phyloP scores from a whole-genome alignment of 2,329 filamentous ascomycete genomes.

The Kalaharituber pfeilii region DNA sequence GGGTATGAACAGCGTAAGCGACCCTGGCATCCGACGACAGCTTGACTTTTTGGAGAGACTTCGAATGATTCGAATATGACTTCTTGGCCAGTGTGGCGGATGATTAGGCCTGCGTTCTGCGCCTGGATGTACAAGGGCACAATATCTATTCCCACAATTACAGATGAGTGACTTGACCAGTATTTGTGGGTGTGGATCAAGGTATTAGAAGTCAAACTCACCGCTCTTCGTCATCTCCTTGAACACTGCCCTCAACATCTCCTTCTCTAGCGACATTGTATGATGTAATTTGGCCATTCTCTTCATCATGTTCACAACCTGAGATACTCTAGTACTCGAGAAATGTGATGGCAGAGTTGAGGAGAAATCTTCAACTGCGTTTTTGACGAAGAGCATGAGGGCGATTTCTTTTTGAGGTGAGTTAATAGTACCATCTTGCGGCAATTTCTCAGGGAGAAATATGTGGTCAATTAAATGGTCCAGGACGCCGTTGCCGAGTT shows the following conservation, averaged over 20 bases:
- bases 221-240: background rate
- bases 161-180: background rate
- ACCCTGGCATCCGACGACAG: slow-evolving; percentile 27
- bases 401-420: background rate
- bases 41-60: slow-evolving; percentile 28
- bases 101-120: slow-evolving; percentile 34
- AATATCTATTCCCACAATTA: slow-evolving; percentile 17
- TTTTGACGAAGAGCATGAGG: background rate
- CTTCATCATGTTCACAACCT: background rate
- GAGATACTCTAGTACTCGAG: background rate
- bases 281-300: background rate
- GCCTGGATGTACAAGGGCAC: slow-evolving; percentile 29
- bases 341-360: background rate
- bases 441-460: background rate
- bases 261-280: background rate
- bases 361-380: background rate
- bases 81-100: slow-evolving; percentile 22
- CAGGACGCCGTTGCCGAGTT: too few species aligned
- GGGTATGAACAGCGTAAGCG: slow-evolving; percentile 33
- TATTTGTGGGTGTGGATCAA: background rate
- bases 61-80: slow-evolving; percentile 33
- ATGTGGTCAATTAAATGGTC: too few species aligned
- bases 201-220: background rate
- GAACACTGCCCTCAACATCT: background rate
- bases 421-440: background rate